Evolutionary conservation across 371 early-diverging fungal genomes (phyloP).

Genomic region (Haplosporangium sp.): DNA sequence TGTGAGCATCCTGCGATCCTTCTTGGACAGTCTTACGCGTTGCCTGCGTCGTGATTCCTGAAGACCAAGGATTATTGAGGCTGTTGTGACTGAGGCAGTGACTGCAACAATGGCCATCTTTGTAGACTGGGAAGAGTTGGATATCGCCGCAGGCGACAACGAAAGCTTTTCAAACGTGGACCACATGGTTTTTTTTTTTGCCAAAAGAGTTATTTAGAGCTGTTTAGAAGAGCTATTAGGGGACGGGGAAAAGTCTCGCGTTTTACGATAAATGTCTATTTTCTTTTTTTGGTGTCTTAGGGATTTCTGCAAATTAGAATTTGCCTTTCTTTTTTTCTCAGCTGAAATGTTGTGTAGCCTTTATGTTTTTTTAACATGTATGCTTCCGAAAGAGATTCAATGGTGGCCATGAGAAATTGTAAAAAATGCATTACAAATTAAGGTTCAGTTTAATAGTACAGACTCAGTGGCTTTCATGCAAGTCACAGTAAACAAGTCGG

Average conservation of each 20-base stretch:
- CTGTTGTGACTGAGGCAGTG: conserved; percentile 41
- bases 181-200: conserved; percentile 1
- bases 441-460: not conserved
- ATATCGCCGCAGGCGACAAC: not conserved
- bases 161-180: conserved; percentile 18
- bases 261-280: not conserved
- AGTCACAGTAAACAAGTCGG: not conserved
- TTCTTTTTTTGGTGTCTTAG: too few species aligned
- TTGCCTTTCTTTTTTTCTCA: not conserved
- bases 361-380: not conserved
- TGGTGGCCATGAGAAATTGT: not conserved
- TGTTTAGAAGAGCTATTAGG: not conserved
- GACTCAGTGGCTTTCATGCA: not conserved
- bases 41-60: conserved; percentile 33
- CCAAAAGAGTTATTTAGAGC: not conserved
- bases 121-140: conserved; percentile 24
- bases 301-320: too few species aligned
- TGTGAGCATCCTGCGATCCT: not conserved
- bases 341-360: not conserved
- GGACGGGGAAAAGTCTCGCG: not conserved
- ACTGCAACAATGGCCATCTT: conserved; percentile 43
- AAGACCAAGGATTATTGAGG: conserved; percentile 34
- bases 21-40: conserved; percentile 14
- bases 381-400: not conserved
- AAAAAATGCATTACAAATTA: not conserved